Base-by-base conservation (phyloP, 2,329 filamentous ascomycete species). In the Penicillium olsonii region DNA sequence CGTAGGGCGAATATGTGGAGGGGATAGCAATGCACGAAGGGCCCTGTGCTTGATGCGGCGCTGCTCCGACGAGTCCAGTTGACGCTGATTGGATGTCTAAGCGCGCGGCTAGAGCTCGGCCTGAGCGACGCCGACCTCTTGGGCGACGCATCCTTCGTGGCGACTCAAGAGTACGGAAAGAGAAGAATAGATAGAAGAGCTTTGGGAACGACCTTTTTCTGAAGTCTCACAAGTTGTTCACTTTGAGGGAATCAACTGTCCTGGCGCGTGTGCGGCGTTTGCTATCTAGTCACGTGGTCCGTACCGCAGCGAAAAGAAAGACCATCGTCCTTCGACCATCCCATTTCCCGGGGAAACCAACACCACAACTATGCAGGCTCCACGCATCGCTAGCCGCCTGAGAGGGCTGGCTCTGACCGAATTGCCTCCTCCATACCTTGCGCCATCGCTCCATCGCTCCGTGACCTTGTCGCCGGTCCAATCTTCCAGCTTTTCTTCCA, bases 401-500 rank as follows among this genome's bases (percentile, higher is more conserved):
- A 66, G 69, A 44, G 59, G 58, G 10, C 46, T 64, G 50, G 61
- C 63, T 45, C 56, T 72, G 60, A 64, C 59, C 46, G 71, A 73
- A 55, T 55, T 73, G 50, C 72, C 72, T 47, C 74, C 74, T 35
- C 58, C 73, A 8, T 77, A 76, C 47, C 69, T 77, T 41, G 72
- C 72, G 27, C 75, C 74, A 39, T 65, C 68, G 5, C 63, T 71
- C 42, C 73, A 62, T 67, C 70, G 66, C 50, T 59, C 68, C 57
- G 52, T 65, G 54, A 59, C 55, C 58, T 60, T 63, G 31, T 62
- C 63, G 37, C 52, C 64, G 45, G 53, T 60, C 49, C 68, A 71
- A 54, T 60, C 64, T 57, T 64, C 64, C 51, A 67, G 67, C 56
- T 80, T 84, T 69, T 70, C 71, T 35, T 83, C 84, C 42, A 85